phyloP scores from a whole-genome alignment of 345 rosid species.

The Melaleuca quinquenervia region DNA sequence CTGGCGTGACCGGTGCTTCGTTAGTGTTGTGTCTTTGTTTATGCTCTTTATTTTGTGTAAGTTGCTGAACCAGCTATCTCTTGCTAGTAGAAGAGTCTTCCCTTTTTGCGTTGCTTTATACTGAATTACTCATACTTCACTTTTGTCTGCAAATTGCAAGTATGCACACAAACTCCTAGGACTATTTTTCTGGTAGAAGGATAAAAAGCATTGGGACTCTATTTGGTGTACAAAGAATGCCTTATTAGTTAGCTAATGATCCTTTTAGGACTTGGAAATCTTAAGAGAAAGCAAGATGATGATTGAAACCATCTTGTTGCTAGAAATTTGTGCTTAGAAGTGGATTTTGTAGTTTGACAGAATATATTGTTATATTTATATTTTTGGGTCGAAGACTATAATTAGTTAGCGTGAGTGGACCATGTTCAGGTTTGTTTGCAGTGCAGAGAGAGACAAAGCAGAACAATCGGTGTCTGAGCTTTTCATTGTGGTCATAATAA shows the following conservation, averaged over 20 bases:
- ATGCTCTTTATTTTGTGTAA: conserved; percentile 75
- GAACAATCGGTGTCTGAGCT: background rate
- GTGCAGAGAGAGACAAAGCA: background rate
- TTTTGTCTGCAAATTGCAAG: background rate
- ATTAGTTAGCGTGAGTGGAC: background rate
- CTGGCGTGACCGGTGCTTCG: conserved; percentile 76
- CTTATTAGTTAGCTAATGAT: background rate
- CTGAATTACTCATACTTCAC: background rate
- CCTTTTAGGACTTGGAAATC: background rate
- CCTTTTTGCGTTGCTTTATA: background rate
- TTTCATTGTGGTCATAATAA: background rate
- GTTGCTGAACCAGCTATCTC: conserved; percentile 10
- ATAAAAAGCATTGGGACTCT: background rate
- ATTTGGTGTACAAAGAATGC: background rate
- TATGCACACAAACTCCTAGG: background rate
- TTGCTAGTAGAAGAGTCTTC: background rate
- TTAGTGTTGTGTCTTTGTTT: conserved; percentile 43
- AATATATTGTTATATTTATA: background rate
- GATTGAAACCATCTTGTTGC: background rate
- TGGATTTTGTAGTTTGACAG: background rate
- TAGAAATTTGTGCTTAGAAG: background rate
- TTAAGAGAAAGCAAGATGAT: background rate
- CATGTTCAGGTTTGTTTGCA: background rate
- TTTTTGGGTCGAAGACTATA: background rate
- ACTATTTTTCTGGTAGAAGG: background rate